phyloP scores from a whole-genome alignment of 208 protist genomes.

The Crithidia fasciculata region DNA sequence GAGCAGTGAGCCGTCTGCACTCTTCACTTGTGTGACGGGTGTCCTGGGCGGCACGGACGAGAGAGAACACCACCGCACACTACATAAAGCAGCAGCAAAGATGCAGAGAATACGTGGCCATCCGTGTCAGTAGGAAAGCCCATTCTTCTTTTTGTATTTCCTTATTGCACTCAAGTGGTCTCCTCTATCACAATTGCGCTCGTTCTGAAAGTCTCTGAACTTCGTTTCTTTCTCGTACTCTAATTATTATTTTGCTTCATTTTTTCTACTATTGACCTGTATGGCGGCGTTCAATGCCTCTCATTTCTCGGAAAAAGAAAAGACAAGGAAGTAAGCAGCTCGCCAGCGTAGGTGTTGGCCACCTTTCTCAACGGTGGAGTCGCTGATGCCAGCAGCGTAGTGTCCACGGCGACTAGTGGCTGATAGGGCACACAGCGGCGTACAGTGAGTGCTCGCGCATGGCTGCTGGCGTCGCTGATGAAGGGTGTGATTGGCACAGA shows the following conservation, averaged over 20 bases:
- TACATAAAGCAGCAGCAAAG: too few relatives aligned
- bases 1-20: background rate
- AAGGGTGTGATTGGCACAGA: too few relatives aligned
- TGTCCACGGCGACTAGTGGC: too few relatives aligned
- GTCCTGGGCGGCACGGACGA: background rate
- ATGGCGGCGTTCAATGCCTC: constrained; percentile 9
- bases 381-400: too few relatives aligned
- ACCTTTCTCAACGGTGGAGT: too few relatives aligned
- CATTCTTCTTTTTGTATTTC: background rate
- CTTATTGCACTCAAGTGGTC: background rate
- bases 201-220: background rate
- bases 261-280: constrained; percentile 8
- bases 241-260: constrained; percentile 7
- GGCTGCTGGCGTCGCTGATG: too few relatives aligned
- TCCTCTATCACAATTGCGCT: constrained; percentile 11
- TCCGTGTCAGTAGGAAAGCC: background rate
- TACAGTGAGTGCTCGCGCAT: too few relatives aligned
- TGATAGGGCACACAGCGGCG: too few relatives aligned
- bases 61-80: background rate
- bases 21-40: too few relatives aligned
- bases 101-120: constrained; percentile 11
- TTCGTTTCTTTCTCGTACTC: constrained; percentile 7
- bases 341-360: too few relatives aligned
- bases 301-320: background rate
- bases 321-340: background rate